Base-by-base conservation (phyloP, 164 flowering plant species). In the Vitis amurensis region DNA sequence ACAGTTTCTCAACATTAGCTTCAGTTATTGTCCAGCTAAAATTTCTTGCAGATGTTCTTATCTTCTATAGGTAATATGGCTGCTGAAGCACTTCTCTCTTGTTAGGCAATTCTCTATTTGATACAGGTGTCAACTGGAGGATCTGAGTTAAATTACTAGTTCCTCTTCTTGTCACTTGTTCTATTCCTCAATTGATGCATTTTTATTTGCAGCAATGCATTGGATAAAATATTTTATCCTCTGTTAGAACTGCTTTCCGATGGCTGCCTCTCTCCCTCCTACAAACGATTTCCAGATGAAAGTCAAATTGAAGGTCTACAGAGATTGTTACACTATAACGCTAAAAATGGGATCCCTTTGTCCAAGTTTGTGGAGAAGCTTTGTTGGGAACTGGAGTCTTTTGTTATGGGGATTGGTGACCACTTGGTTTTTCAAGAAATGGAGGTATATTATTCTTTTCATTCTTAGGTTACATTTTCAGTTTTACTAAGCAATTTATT, bases 51-150 rank as follows among this genome's bases (percentile, higher is more conserved):
- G 92, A 90, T 75, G 78, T 91, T 67, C 68, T 91, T 56, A 76
- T 82, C 49, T 88, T 85, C 76, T 91, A 88, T 72, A 80, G 97
- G 98, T 93, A 87, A 30, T 59, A 71, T 60, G 48, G 14, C 62
- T 76, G 31, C 50, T 68, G 56, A 58, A 68, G 60, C 10, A 29
- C n/a, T 63, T 61, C n/a, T 47, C 23, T 68, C 58, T 59, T 37
- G 14, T 12, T 37, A 63, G 49, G 30, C 68, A 64, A 52, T 16
- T 51, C 55, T 48, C 13, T 67, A 19, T 50, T 60, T 74, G 59
- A 52, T 63, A 31, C 14, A 69, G 37, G 47, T 69, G 51, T 55
- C 49, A 50, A 50, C 64, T 73, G 58, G 60, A 64, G 31, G 11
- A 19, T 47, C 58, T 63, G 44, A 19, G 23, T 50, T n/a, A 30